These are phyloP conservation scores for Talaromyces proteolyticus DNA, from an alignment of 495 filamentous ascomycete species.

Conservation along the genomic window DNA sequence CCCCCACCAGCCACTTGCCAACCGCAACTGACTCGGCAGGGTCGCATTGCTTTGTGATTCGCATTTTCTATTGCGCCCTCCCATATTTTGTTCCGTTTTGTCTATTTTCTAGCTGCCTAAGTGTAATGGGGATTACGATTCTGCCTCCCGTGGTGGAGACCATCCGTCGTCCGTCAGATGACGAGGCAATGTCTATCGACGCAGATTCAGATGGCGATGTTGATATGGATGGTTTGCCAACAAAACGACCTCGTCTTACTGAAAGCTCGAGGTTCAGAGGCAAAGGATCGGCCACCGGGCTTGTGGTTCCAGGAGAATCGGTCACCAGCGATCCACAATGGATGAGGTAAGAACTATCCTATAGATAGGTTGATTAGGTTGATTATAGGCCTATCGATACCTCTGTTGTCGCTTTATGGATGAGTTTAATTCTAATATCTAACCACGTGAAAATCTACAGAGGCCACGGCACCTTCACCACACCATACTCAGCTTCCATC, in stretches of 20 bases:
- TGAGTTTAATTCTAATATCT: slow-evolving; percentile 8
- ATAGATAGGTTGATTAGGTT: background rate
- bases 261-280: background rate
- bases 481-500: slow-evolving; percentile 58
- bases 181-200: slow-evolving; percentile 20
- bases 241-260: slow-evolving; percentile 3
- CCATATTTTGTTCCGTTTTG: background rate
- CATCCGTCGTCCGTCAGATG: slow-evolving; percentile 13
- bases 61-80: too few species aligned
- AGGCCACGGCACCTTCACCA: slow-evolving; percentile 77
- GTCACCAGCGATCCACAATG: slow-evolving; percentile 91
- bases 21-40: too few species aligned
- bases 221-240: slow-evolving; percentile 33
- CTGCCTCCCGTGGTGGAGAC: slow-evolving; percentile 52
- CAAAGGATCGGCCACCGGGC: background rate
- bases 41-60: too few species aligned
- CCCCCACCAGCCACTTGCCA: too few species aligned
- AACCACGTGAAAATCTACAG: slow-evolving; percentile 24
- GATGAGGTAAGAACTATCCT: slow-evolving; percentile 77
- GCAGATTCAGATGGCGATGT: slow-evolving; percentile 58
- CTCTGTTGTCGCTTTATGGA: slow-evolving; percentile 1
- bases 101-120: background rate
- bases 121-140: slow-evolving; percentile 76
- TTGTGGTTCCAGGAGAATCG: slow-evolving; percentile 79
- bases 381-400: slow-evolving; percentile 5